A percentile compares a stretch with the other conserved stretches of the same genome.
phyloP scores from a whole-genome alignment of 192 early-diverging fungal species.

The Haplosporangium gracile region DNA sequence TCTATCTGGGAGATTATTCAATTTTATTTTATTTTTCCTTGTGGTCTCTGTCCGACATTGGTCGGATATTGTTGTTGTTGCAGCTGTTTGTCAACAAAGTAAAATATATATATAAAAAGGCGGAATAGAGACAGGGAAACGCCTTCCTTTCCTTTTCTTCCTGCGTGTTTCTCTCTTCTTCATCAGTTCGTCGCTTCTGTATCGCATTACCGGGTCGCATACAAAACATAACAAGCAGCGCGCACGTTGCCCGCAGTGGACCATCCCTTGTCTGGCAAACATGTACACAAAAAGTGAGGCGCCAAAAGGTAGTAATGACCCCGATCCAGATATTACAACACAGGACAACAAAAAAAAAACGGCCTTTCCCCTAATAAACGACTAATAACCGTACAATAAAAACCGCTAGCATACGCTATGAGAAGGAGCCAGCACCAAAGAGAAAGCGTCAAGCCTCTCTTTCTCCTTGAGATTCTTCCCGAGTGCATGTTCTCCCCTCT shows the following conservation, averaged over 20 bases:
- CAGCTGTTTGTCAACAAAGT: not conserved
- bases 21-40: not conserved
- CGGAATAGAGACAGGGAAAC: not conserved
- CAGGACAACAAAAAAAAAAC: not conserved
- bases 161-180: no score
- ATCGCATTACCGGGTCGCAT: no score
- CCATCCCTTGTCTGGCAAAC: no score
- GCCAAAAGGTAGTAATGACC: not conserved
- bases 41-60: not conserved
- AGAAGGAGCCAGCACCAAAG: not conserved
- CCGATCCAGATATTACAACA: not conserved
- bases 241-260: no score
- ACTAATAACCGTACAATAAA: no score
- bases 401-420: no score
- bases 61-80: not conserved
- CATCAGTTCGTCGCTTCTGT: no score
- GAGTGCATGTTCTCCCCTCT: not conserved
- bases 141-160: no score
- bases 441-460: not conserved
- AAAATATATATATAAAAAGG: not conserved
- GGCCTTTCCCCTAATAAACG: not conserved
- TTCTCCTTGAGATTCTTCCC: not conserved
- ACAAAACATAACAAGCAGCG: no score
- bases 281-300: not conserved
- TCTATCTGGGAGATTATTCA: conserved; percentile 9